These are phyloP conservation scores for Mucor indicus DNA, from an alignment of 371 early-diverging fungal genomes.

Conservation along the genomic window DNA sequence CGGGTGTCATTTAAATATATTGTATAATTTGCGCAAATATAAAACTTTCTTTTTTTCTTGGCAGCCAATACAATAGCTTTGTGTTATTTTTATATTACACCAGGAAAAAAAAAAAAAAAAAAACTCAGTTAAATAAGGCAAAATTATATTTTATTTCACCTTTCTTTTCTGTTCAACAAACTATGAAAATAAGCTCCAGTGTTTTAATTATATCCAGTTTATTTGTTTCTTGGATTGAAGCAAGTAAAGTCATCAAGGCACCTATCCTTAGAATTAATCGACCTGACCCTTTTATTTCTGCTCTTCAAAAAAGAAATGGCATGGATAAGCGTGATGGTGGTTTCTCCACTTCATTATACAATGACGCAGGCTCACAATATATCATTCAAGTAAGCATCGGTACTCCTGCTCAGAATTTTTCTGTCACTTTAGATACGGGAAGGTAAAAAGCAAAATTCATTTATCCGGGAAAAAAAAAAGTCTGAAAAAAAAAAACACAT, in stretches of 20 bases:
- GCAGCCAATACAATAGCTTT: too few species aligned
- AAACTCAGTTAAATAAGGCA: too few species aligned
- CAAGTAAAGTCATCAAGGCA: not conserved
- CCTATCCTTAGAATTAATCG: conserved; percentile 9
- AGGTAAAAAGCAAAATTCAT: conserved; percentile 26
- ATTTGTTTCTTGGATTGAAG: too few species aligned
- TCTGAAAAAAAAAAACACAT: not conserved
- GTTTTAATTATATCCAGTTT: too few species aligned
- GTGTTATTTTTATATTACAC: too few species aligned
- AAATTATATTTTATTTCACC: too few species aligned
- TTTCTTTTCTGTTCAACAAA: too few species aligned
- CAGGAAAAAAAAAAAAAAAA: too few species aligned
- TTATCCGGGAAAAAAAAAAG: not conserved
- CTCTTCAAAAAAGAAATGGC: conserved; percentile 6
- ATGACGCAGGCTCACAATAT: conserved; percentile 38
- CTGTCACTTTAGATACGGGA: conserved; percentile 46
- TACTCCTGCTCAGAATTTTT: conserved; percentile 38
- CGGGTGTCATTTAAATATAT: too few species aligned
- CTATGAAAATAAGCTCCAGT: too few species aligned
- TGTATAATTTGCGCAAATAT: too few species aligned
- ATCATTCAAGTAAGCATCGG: conserved; percentile 35
- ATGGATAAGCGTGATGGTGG: conserved; percentile 10
- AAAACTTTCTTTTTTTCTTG: too few species aligned
- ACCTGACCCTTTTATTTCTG: conserved; percentile 12
- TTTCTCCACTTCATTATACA: conserved; percentile 24